Percentiles rank a stretch among this genome's conserved stretches.
Conservation (phyloP, 1,139 yeast species). For the Taphrina confusa region DNA sequence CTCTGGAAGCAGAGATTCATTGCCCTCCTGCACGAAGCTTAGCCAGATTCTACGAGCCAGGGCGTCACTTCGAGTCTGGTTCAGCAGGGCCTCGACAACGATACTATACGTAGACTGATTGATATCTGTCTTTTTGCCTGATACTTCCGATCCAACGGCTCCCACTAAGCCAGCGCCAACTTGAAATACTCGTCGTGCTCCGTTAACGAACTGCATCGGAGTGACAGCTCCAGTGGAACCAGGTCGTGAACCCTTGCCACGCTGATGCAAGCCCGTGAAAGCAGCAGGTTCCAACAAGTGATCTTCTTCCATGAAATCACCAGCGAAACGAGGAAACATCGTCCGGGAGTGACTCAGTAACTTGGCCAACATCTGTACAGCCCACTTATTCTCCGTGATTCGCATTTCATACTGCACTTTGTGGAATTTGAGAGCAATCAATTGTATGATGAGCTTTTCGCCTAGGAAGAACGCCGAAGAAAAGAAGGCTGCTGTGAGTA, state of each 20-base stretch:
- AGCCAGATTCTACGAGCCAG: conserved; percentile 51
- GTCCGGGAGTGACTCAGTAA: conserved; percentile 47
- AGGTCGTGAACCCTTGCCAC: conserved; percentile 5
- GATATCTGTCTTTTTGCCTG: conserved; percentile 35
- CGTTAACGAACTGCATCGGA: conserved; percentile 35
- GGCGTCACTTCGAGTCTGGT: conserved; percentile 44
- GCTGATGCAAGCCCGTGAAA: conserved; percentile 5
- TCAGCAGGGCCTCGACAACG: conserved; percentile 48
- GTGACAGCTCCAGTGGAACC: conserved; percentile 25
- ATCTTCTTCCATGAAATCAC: conserved; percentile 50
- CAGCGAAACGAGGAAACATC: conserved; percentile 48
- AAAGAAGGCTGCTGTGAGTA: conserved; percentile 48
- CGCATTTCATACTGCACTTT: conserved; percentile 49
- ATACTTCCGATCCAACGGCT: conserved; percentile 44
- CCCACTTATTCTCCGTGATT: conserved; percentile 48
- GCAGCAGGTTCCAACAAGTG: conserved; percentile 34
- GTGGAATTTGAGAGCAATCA: conserved; percentile 51
- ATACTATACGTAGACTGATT: conserved; percentile 42
- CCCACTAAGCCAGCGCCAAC: conserved; percentile 45
- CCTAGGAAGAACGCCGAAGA: conserved; percentile 47
- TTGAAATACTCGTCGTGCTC: conserved; percentile 45
- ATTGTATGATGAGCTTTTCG: conserved; percentile 48
- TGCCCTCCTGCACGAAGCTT: conserved; percentile 49
- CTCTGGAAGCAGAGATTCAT: conserved; percentile 46
- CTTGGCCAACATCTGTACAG: conserved; percentile 45